A percentile compares a stretch with the other conserved stretches of the same genome.
These are phyloP conservation scores for Moricandia moricandioides DNA, from an alignment of 345 rosid species.

Conservation along the genomic window DNA sequence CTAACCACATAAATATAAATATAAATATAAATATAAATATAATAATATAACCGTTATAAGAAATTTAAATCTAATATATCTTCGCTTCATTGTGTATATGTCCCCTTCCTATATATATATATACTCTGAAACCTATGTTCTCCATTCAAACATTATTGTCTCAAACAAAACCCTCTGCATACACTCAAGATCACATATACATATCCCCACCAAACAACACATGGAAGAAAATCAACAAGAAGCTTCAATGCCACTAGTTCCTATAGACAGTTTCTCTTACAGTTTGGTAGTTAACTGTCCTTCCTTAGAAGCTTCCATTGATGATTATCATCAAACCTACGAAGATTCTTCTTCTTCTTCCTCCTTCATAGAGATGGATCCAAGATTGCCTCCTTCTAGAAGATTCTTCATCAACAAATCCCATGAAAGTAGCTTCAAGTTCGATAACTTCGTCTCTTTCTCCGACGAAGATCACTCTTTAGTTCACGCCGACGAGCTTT, in stretches of 20 bases:
- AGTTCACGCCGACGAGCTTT: conserved; percentile 86
- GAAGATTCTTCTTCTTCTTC: conserved; percentile 64
- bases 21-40: conserved; percentile 31
- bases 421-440: conserved; percentile 64
- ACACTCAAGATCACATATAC: conserved; percentile 4
- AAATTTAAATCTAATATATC: conserved; percentile 27
- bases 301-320: conserved; percentile 49
- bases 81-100: conserved; percentile 33
- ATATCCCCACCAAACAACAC: neutral
- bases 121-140: conserved; percentile 37
- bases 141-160: conserved; percentile 33
- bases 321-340: conserved; percentile 54
- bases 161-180: conserved; percentile 17
- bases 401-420: conserved; percentile 59
- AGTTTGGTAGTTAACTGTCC: conserved; percentile 86
- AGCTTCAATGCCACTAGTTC: conserved; percentile 64
- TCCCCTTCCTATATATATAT: conserved; percentile 30
- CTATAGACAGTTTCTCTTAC: conserved; percentile 89
- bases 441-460: conserved; percentile 63
- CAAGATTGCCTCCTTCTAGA: conserved; percentile 87
- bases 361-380: conserved; percentile 96
- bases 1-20: conserved; percentile 49
- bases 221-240: conserved; percentile 37
- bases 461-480: conserved; percentile 47
- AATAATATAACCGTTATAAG: conserved; percentile 15